Conservation (phyloP, 1,284 basidiomycete genomes). For the Cryptococcus amylolentus region DNA sequence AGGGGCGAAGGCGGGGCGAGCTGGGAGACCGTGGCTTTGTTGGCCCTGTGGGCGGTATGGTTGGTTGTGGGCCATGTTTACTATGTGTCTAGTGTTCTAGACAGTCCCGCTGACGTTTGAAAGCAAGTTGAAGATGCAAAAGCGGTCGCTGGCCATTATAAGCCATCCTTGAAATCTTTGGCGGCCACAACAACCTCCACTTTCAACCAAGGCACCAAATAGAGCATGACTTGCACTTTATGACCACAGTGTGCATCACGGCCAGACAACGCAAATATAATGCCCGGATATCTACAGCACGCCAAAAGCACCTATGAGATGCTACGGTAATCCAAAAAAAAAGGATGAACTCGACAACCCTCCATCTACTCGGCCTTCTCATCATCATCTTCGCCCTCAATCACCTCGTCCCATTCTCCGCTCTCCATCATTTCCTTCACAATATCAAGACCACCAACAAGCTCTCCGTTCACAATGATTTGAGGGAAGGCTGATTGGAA, state of each 20-base stretch:
- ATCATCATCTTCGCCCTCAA: constrained; percentile 79
- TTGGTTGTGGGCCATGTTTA: not conserved
- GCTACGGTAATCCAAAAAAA: constrained; percentile 55
- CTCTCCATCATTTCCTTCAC: constrained; percentile 63
- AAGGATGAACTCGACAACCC: no score
- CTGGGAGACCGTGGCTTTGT: not conserved
- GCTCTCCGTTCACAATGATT: constrained; percentile 81
- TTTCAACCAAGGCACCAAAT: no score
- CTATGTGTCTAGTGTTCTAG: not conserved
- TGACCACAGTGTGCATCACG: no score
- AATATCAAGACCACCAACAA: constrained; percentile 68
- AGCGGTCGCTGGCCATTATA: no score
- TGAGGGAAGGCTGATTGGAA: constrained; percentile 51
- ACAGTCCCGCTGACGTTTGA: no score
- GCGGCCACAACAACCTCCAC: no score
- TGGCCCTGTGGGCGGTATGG: not conserved
- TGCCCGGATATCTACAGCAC: not conserved
- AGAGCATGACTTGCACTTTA: no score
- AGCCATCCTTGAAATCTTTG: no score
- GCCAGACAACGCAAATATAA: no score
- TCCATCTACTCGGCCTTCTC: constrained; percentile 56
- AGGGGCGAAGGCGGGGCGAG: not conserved
- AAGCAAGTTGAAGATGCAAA: no score
- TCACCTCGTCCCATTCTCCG: constrained; percentile 62
- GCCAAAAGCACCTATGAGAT: constrained; percentile 57